Conservation (phyloP, 1,284 basidiomycete genomes). For the Trametes hirsuta region DNA sequence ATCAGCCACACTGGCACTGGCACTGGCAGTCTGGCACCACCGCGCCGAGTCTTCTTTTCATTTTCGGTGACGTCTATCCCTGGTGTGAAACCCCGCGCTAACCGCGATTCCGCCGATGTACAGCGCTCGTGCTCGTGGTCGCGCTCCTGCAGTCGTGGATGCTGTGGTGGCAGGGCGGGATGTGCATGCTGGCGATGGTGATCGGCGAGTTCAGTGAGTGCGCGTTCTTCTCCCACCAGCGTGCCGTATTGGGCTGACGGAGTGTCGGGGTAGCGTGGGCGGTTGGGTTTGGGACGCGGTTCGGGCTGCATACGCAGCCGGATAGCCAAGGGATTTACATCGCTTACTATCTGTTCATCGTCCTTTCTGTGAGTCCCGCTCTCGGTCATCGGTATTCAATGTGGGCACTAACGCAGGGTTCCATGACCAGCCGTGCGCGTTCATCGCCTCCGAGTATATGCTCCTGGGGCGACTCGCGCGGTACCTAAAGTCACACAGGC, state of each 20-base stretch:
- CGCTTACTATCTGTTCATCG: slow-evolving; percentile 85
- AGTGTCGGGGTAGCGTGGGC: slow-evolving; percentile 42
- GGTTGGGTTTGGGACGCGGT: slow-evolving; percentile 55
- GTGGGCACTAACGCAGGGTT: background rate
- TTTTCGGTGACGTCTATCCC: background rate
- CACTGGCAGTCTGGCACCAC: too few species aligned
- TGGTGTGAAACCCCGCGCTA: background rate
- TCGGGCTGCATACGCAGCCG: slow-evolving; percentile 48
- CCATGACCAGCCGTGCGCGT: slow-evolving; percentile 62
- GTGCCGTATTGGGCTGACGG: background rate
- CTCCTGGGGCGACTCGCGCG: slow-evolving; percentile 64
- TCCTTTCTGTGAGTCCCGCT: slow-evolving; percentile 49
- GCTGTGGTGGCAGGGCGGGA: slow-evolving; percentile 53
- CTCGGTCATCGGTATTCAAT: too few species aligned
- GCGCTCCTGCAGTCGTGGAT: slow-evolving; percentile 55
- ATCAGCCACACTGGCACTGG: too few species aligned
- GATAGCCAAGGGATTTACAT: slow-evolving; percentile 49
- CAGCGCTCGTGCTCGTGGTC: slow-evolving; percentile 53
- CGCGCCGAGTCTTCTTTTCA: background rate
- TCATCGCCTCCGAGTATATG: slow-evolving; percentile 75
- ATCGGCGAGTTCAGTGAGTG: slow-evolving; percentile 62
- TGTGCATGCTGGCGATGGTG: slow-evolving; percentile 68
- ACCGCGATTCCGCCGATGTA: background rate
- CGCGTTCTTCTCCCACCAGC: background rate
- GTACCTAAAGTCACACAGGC: slow-evolving; percentile 51